These are phyloP conservation scores for Cytospora piceae DNA, from an alignment of 2,329 filamentous ascomycete genomes.

Conservation along the genomic window DNA sequence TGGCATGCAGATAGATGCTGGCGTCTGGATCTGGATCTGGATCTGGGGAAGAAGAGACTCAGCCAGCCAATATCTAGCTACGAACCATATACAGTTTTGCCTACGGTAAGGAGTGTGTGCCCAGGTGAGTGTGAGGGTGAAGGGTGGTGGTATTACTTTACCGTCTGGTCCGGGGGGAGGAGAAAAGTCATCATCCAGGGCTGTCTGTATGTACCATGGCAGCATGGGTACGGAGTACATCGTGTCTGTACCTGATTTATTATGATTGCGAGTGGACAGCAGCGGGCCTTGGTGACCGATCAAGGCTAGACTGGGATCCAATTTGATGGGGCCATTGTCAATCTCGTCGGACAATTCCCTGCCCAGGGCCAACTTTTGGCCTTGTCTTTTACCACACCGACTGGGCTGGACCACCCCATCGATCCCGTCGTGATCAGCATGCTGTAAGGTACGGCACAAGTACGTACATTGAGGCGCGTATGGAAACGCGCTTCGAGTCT, in stretches of 20 bases:
- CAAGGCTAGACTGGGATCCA: slow-evolving; percentile 24
- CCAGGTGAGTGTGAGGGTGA: slow-evolving; percentile 12
- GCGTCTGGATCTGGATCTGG: neutral
- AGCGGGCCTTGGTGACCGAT: slow-evolving; percentile 25
- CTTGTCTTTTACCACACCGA: neutral
- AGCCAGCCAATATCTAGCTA: slow-evolving; percentile 16
- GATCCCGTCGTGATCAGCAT: neutral
- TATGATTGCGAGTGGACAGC: slow-evolving; percentile 29
- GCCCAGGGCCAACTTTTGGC: slow-evolving; percentile 5
- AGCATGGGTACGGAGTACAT: neutral
- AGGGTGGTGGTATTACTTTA: slow-evolving; percentile 1
- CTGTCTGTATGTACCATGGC: neutral
- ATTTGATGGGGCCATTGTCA: slow-evolving; percentile 10
- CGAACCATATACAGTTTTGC: slow-evolving; percentile 16
- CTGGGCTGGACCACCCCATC: slow-evolving; percentile 1
- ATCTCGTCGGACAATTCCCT: neutral
- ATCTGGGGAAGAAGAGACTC: neutral
- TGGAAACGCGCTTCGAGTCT: neutral
- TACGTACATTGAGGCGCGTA: neutral
- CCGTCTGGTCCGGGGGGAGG: slow-evolving; percentile 12
- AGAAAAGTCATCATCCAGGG: neutral
- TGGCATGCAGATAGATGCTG: slow-evolving; percentile 27
- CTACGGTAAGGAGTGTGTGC: slow-evolving; percentile 23
- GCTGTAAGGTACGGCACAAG: neutral
- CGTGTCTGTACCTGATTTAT: neutral